Conservation (phyloP, 257 asterid species). For the Orobanche coerulescens region DNA sequence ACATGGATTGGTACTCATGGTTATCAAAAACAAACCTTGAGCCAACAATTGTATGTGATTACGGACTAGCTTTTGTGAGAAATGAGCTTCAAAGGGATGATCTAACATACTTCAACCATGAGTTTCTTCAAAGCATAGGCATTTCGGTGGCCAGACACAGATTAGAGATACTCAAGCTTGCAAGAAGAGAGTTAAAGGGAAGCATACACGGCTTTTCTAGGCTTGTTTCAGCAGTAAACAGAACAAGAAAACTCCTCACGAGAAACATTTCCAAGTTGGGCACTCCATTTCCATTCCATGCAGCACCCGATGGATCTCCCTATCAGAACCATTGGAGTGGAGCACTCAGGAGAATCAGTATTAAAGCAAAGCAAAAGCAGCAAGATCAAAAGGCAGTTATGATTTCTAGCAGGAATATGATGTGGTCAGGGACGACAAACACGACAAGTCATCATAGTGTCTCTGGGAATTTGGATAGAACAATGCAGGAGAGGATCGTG, state of each 20-base stretch:
- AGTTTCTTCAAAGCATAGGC: slow-evolving; percentile 73
- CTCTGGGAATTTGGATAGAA: slow-evolving; percentile 50
- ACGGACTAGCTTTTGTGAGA: slow-evolving; percentile 36
- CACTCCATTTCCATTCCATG: slow-evolving; percentile 16
- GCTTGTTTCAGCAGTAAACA: slow-evolving; percentile 50
- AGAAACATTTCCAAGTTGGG: slow-evolving; percentile 36
- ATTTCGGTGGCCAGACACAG: slow-evolving; percentile 58
- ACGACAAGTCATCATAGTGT: slow-evolving; percentile 19
- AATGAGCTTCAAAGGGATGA: slow-evolving; percentile 67
- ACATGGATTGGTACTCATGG: slow-evolving; percentile 86
- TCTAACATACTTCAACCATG: slow-evolving; percentile 62
- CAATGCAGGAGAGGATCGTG: slow-evolving; percentile 24
- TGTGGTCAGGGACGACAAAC: slow-evolving; percentile 61
- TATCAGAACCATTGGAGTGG: slow-evolving; percentile 39
- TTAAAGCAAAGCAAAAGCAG: slow-evolving; percentile 16
- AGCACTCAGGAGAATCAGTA: slow-evolving; percentile 28
- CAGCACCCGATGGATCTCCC: slow-evolving; percentile 24
- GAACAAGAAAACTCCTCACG: slow-evolving; percentile 46
- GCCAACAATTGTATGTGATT: slow-evolving; percentile 37
- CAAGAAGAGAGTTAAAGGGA: slow-evolving; percentile 33
- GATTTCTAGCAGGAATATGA: slow-evolving; percentile 23
- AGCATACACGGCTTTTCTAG: slow-evolving; percentile 35
- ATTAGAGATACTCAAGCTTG: slow-evolving; percentile 63
- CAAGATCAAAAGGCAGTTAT: slow-evolving; percentile 13
- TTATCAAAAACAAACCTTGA: slow-evolving; percentile 54